phyloP scores from a whole-genome alignment of 768 basidiomycete species.

The Serpula lacrymans region DNA sequence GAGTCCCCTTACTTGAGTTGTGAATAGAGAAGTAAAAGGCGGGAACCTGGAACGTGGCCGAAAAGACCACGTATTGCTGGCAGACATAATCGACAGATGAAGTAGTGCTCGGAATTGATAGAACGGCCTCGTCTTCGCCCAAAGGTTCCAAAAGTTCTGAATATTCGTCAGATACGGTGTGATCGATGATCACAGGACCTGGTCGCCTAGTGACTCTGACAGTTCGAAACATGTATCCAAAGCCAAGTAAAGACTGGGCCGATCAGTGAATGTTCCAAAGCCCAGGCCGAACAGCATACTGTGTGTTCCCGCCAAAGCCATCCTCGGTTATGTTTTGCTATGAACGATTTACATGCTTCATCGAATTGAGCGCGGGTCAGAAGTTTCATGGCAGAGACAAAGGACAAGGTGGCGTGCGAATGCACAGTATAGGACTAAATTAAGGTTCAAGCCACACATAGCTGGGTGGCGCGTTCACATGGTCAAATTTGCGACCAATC shows the following conservation, averaged over 20 bases:
- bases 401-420: constrained; percentile 20
- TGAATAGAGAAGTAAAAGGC: constrained; percentile 78
- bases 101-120: constrained; percentile 18
- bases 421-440: constrained; percentile 33
- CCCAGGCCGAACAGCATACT: constrained; percentile 34
- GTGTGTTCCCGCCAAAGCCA: constrained; percentile 66
- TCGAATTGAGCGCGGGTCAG: constrained; percentile 63
- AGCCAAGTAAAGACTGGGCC: constrained; percentile 31
- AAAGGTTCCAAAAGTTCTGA: constrained; percentile 16
- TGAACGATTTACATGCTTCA: constrained; percentile 50
- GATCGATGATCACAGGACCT: constrained; percentile 5
- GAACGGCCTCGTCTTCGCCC: constrained; percentile 40
- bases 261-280: constrained; percentile 11
- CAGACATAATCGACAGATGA: too few species aligned
- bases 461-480: constrained; percentile 9
- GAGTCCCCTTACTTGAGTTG: constrained; percentile 55
- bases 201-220: constrained; percentile 18
- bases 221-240: constrained; percentile 48
- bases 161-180: constrained; percentile 9
- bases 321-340: constrained; percentile 31
- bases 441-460: constrained; percentile 62
- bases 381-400: too few species aligned
- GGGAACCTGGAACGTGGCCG: constrained; percentile 77
- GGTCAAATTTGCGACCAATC: constrained; percentile 19
- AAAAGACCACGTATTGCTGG: constrained; percentile 70